Evolutionary conservation across 2,329 filamentous ascomycete genomes (phyloP).

Genomic region (Furcasterigmium sp.): DNA sequence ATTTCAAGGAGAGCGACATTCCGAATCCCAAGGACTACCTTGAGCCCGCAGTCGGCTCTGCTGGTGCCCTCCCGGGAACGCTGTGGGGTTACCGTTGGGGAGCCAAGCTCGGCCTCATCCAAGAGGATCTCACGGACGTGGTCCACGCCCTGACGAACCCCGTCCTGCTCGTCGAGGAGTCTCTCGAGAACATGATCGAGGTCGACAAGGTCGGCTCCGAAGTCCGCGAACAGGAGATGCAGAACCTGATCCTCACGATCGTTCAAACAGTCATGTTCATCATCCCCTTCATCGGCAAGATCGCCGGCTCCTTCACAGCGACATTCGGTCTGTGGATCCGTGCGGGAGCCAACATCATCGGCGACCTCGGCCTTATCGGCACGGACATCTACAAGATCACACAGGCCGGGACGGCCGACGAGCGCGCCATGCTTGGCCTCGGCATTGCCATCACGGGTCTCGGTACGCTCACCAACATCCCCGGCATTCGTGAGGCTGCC

Average conservation of each 20-base stretch:
- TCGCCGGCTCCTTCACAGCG: not conserved
- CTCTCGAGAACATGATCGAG: not conserved
- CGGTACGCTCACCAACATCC: not conserved
- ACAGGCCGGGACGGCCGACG: not conserved
- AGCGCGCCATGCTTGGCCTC: not conserved
- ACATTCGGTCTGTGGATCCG: not conserved
- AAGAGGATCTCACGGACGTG: not conserved
- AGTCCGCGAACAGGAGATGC: not conserved
- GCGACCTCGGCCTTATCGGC: not conserved
- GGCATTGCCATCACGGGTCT: not conserved
- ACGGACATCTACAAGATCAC: not conserved
- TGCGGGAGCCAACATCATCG: not conserved
- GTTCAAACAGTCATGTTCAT: conserved; percentile 1
- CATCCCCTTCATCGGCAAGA: conserved; percentile 3
- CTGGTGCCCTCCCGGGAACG: not conserved
- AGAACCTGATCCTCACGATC: not conserved
- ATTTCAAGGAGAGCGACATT: conserved; percentile 11
- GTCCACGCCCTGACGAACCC: not conserved
- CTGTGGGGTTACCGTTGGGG: not conserved
- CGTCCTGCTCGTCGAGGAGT: not conserved
- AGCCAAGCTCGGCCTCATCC: not conserved
- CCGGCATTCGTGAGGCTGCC: not conserved
- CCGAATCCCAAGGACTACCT: conserved; percentile 13
- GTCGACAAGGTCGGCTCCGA: not conserved
- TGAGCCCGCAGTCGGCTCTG: not conserved